These are phyloP conservation scores for Hyphodiscus sp. DNA, from an alignment of 2,329 filamentous ascomycete genomes.

Conservation along the genomic window DNA sequence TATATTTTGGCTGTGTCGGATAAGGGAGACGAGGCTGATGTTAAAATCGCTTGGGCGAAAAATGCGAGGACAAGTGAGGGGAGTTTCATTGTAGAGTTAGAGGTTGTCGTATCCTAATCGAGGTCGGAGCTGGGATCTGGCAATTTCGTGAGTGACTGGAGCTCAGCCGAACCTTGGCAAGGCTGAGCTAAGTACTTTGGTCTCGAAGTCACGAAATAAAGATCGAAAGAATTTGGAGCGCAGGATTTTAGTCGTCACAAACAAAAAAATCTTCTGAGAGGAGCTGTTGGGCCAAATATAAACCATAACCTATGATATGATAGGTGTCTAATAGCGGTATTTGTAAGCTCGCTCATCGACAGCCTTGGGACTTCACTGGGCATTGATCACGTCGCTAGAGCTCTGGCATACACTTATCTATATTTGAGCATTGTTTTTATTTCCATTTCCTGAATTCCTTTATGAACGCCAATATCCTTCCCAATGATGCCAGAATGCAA, in stretches of 20 bases:
- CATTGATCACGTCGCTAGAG: too few relatives aligned
- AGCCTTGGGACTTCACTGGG: too few relatives aligned
- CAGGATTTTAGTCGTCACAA: too few relatives aligned
- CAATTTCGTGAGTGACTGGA: neutral
- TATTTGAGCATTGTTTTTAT: too few relatives aligned
- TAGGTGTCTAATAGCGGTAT: too few relatives aligned
- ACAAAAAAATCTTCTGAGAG: too few relatives aligned
- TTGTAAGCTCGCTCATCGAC: too few relatives aligned
- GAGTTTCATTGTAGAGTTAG: constrained; percentile 26
- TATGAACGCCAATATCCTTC: constrained; percentile 15
- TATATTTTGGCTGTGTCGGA: constrained; percentile 28
- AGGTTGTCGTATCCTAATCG: neutral
- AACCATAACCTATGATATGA: too few relatives aligned
- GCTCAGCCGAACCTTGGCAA: constrained; percentile 8
- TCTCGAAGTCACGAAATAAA: neutral
- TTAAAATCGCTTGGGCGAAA: constrained; percentile 31
- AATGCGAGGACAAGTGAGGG: constrained; percentile 38
- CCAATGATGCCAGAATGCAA: constrained; percentile 15
- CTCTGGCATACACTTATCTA: too few relatives aligned
- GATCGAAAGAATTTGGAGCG: too few relatives aligned
- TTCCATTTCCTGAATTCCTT: neutral
- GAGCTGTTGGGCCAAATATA: too few relatives aligned
- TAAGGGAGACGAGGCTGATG: constrained; percentile 34
- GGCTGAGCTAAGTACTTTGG: constrained; percentile 2
- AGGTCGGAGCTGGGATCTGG: neutral